These are phyloP conservation scores for Metarhizium robertsii DNA, from an alignment of 2,329 filamentous ascomycete genomes.

Conservation along the genomic window DNA sequence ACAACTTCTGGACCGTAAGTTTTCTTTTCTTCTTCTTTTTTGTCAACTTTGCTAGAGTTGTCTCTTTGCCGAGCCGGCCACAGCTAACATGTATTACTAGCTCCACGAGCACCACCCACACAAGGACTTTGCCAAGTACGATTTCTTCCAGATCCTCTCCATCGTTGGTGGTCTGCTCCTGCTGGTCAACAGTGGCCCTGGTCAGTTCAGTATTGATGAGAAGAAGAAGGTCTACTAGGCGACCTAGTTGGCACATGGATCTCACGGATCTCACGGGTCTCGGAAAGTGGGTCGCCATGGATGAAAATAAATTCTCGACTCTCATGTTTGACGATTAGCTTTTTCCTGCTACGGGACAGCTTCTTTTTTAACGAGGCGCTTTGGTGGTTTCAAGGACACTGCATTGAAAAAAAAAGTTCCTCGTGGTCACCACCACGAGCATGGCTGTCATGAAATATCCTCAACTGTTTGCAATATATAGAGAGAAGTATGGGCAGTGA, in stretches of 20 bases:
- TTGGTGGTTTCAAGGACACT: constrained; percentile 1
- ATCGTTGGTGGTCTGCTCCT: constrained; percentile 95
- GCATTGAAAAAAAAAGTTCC: constrained; percentile 2
- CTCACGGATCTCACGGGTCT: background rate
- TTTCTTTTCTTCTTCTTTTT: background rate
- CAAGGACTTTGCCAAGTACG: constrained; percentile 99
- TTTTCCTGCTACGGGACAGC: background rate
- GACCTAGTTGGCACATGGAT: background rate
- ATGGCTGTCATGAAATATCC: constrained; percentile 8
- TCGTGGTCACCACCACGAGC: constrained; percentile 4
- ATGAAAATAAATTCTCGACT: constrained; percentile 11
- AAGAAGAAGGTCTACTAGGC: constrained; percentile 99
- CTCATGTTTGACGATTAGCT: background rate
- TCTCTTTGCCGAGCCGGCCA: too few species aligned
- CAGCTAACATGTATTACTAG: constrained; percentile 30
- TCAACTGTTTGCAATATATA: constrained; percentile 4
- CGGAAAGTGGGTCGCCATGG: background rate
- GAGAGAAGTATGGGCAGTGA: background rate
- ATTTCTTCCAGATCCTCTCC: constrained; percentile 99
- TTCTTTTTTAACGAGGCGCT: constrained; percentile 1
- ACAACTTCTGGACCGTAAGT: constrained; percentile 99
- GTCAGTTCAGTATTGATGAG: constrained; percentile 97
- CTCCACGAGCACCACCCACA: constrained; percentile 96
- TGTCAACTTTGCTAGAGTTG: background rate
- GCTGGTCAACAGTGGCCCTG: constrained; percentile 96